Evolutionary conservation across 75 land plant species (phyloP).

Genomic region (Sequoia sempervirens): DNA sequence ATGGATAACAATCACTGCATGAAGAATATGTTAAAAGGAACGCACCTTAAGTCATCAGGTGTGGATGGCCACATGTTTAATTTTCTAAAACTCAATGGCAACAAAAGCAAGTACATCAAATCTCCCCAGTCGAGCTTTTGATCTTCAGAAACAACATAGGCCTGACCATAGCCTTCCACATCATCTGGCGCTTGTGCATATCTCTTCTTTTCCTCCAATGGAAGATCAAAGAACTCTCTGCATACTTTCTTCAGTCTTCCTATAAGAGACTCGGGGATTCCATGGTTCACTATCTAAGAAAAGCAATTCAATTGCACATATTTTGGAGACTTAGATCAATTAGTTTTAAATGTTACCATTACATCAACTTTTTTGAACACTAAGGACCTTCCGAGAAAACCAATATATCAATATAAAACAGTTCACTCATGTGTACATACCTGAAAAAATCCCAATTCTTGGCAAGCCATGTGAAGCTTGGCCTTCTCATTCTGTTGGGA

Average conservation of each 20-base stretch:
- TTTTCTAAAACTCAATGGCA: constrained; percentile 19
- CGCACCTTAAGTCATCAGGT: constrained; percentile 34
- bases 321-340: background rate
- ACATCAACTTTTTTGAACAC: background rate
- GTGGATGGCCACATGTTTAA: constrained; percentile 12
- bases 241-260: too few relatives aligned
- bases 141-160: constrained; percentile 16
- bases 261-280: too few relatives aligned
- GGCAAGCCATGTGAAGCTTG: constrained; percentile 32
- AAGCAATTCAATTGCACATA: too few relatives aligned
- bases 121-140: constrained; percentile 48
- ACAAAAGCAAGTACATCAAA: constrained; percentile 16
- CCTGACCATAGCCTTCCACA: constrained; percentile 40
- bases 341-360: background rate
- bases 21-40: background rate
- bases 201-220: constrained; percentile 34
- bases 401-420: background rate
- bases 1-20: too few relatives aligned
- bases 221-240: constrained; percentile 40
- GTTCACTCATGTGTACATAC: constrained; percentile 4
- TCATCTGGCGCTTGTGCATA: constrained; percentile 15
- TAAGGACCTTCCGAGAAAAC: too few relatives aligned
- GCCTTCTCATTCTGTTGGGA: constrained; percentile 7
- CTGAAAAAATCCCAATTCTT: constrained; percentile 46
- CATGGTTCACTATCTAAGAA: too few relatives aligned